Evolutionary conservation across 345 rosid species (phyloP).

Genomic region (Gossypium thurberi): DNA sequence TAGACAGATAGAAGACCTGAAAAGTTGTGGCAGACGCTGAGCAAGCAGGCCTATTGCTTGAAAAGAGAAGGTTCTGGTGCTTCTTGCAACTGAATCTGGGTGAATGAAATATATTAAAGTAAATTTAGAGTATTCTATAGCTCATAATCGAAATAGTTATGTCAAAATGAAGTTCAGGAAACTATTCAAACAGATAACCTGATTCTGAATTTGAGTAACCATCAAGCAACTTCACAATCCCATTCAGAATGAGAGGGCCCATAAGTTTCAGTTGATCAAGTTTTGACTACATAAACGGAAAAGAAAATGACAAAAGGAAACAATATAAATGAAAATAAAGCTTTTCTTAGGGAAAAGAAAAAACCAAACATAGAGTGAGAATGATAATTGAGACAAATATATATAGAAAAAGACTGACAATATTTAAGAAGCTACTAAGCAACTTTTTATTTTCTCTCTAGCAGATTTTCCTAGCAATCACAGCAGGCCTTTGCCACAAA

Average conservation of each 20-base stretch:
- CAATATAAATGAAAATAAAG: neutral
- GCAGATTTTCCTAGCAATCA: neutral
- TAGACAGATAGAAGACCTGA: constrained; percentile 50
- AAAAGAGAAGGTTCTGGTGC: constrained; percentile 69
- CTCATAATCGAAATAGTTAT: neutral
- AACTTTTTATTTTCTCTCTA: neutral
- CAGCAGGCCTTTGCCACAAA: neutral
- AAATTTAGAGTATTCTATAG: constrained; percentile 4
- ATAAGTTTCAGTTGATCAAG: constrained; percentile 78
- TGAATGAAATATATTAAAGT: constrained; percentile 13
- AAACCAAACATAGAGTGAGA: neutral
- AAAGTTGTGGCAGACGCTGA: constrained; percentile 82
- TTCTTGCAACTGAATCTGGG: constrained; percentile 65
- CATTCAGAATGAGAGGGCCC: constrained; percentile 86
- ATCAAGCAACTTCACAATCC: constrained; percentile 84
- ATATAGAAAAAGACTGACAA: neutral
- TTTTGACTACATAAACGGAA: constrained; percentile 52
- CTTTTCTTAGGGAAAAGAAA: neutral
- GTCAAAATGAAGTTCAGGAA: constrained; percentile 8
- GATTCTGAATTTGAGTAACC: constrained; percentile 58
- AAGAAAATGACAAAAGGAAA: constrained; percentile 1
- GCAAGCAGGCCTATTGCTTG: constrained; percentile 93
- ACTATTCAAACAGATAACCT: constrained; percentile 37
- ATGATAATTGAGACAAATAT: neutral
- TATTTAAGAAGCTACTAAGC: neutral